These are phyloP conservation scores for Psilocybe subaeruginosa DNA, from an alignment of 768 basidiomycete genomes.

Conservation along the genomic window DNA sequence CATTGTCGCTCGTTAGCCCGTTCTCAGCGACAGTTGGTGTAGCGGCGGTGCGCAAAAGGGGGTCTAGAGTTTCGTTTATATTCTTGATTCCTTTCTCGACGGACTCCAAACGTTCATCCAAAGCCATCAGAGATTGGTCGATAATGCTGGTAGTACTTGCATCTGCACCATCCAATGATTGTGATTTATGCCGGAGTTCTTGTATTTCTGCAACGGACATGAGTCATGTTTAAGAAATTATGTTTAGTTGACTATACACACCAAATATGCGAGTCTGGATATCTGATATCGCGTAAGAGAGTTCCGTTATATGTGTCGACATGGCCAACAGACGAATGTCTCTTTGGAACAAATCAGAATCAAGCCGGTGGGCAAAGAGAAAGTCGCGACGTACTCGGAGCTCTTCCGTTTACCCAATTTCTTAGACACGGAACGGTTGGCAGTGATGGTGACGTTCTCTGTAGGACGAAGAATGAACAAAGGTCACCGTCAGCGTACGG, in stretches of 20 bases:
- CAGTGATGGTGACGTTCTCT: constrained; percentile 80
- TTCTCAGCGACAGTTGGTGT: constrained; percentile 49
- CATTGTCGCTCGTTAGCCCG: constrained; percentile 41
- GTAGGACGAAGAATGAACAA: constrained; percentile 17
- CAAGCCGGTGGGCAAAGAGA: constrained; percentile 10
- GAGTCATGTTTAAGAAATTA: background rate
- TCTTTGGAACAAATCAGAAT: constrained; percentile 39
- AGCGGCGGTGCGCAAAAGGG: constrained; percentile 50
- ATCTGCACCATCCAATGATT: constrained; percentile 59
- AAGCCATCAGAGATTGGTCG: constrained; percentile 77
- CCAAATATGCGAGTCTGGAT: constrained; percentile 92
- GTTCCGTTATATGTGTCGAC: constrained; percentile 85
- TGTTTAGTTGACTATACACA: constrained; percentile 34
- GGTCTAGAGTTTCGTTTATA: constrained; percentile 67
- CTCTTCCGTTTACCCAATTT: constrained; percentile 58
- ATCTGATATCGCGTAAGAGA: constrained; percentile 85
- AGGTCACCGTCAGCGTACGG: constrained; percentile 13
- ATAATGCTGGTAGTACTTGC: constrained; percentile 68
- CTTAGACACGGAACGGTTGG: constrained; percentile 47
- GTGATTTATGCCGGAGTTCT: constrained; percentile 88
- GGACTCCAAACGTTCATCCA: constrained; percentile 78
- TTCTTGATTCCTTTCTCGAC: constrained; percentile 74
- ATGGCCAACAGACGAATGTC: constrained; percentile 77
- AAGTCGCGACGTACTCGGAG: constrained; percentile 61
- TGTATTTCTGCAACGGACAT: constrained; percentile 70